phyloP scores from a whole-genome alignment of 2,329 filamentous ascomycete species.

The Aspergillus sp. region DNA sequence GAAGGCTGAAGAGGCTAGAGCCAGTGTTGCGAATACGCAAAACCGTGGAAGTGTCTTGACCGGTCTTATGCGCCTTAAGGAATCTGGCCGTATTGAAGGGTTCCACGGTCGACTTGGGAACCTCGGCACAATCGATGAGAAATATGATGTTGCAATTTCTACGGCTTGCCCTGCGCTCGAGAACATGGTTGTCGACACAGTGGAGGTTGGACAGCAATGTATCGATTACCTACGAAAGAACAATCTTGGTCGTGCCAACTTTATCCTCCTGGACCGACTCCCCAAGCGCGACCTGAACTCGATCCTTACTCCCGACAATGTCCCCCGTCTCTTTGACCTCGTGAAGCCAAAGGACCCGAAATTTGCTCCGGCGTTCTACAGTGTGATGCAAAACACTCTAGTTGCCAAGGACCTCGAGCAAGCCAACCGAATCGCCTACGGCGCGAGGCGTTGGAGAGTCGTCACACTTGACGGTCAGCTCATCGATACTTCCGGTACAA shows the following conservation, averaged over 20 bases:
- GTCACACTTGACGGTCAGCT: slow-evolving; percentile 93
- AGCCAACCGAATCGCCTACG: slow-evolving; percentile 95
- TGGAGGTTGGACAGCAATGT: slow-evolving; percentile 95
- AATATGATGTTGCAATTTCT: slow-evolving; percentile 97
- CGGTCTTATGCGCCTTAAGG: slow-evolving; percentile 89
- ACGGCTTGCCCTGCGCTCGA: slow-evolving; percentile 89
- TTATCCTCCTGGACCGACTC: slow-evolving; percentile 90
- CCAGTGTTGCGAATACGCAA: slow-evolving; percentile 84
- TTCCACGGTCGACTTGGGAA: slow-evolving; percentile 96
- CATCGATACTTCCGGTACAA: slow-evolving; percentile 97
- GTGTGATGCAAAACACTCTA: slow-evolving; percentile 89
- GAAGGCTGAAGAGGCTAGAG: slow-evolving; percentile 93
- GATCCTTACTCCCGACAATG: slow-evolving; percentile 87
- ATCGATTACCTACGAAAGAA: slow-evolving; percentile 98
- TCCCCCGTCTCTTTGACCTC: slow-evolving; percentile 88
- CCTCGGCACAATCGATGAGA: slow-evolving; percentile 86
- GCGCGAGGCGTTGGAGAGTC: slow-evolving; percentile 89
- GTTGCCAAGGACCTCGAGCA: slow-evolving; percentile 93
- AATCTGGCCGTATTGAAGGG: slow-evolving; percentile 93
- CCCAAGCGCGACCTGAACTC: slow-evolving; percentile 72
- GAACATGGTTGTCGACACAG: slow-evolving; percentile 95
- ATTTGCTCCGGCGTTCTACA: slow-evolving; percentile 90
- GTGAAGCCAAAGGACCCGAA: slow-evolving; percentile 84
- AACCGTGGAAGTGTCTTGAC: slow-evolving; percentile 90
- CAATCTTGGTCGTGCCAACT: slow-evolving; percentile 92